Evolutionary conservation across 2,329 filamentous ascomycete genomes (phyloP).

Genomic region (Fusarium guadeloupense): DNA sequence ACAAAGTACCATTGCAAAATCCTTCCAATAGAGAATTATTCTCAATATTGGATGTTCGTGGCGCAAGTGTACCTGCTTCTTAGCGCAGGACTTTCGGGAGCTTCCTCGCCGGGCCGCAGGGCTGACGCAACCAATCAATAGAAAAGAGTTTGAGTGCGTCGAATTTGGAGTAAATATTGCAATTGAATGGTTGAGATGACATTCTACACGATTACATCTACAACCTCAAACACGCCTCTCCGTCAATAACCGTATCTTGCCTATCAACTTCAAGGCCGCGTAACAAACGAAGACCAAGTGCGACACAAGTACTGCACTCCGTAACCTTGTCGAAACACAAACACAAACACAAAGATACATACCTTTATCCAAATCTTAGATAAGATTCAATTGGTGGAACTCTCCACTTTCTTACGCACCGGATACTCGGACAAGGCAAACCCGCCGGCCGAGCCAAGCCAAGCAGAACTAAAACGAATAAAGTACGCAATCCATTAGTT

Average conservation of each 20-base stretch:
- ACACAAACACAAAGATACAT: no score
- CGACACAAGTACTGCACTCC: slow-evolving; percentile 6
- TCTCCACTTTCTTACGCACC: slow-evolving; percentile 25
- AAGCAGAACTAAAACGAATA: no score
- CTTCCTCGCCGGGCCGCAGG: slow-evolving; percentile 11
- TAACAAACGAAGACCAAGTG: slow-evolving; percentile 7
- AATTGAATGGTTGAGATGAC: slow-evolving; percentile 12
- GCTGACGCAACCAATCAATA: slow-evolving; percentile 24
- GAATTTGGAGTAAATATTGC: background rate
- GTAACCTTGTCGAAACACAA: slow-evolving; percentile 16
- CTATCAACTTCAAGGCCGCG: background rate
- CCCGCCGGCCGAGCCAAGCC: slow-evolving; percentile 22
- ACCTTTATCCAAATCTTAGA: background rate
- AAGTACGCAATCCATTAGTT: slow-evolving; percentile 19
- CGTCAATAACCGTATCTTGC: background rate
- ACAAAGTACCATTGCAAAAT: no score
- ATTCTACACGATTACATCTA: slow-evolving; percentile 1
- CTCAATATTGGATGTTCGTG: background rate
- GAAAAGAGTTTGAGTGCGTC: background rate
- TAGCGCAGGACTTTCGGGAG: slow-evolving; percentile 24
- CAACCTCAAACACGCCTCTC: background rate
- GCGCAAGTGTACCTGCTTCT: slow-evolving; percentile 21
- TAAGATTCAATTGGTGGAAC: slow-evolving; percentile 3
- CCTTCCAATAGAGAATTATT: no score
- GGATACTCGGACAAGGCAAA: slow-evolving; percentile 26